phyloP scores from a whole-genome alignment of 2,329 filamentous ascomycete genomes.

The Thelonectria rubi region DNA sequence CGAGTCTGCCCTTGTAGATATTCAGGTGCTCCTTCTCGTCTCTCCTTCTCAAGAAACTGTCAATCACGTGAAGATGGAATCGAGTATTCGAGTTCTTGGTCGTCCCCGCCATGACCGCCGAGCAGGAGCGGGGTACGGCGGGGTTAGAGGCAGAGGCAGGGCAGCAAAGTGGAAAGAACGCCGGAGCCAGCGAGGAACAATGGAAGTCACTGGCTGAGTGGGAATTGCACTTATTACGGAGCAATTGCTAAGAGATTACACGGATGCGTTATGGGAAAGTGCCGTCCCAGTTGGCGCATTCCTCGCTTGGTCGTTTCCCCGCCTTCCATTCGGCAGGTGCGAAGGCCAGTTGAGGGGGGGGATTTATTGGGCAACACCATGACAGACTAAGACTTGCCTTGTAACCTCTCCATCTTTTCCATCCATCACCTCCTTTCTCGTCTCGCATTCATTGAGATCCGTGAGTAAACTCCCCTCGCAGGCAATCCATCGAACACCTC shows the following conservation, averaged over 20 bases:
- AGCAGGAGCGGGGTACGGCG: slow-evolving; percentile 9
- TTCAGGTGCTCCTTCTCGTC: too few species aligned
- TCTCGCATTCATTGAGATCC: background rate
- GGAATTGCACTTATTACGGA: slow-evolving; percentile 9
- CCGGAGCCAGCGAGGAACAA: slow-evolving; percentile 17
- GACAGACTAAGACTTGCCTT: slow-evolving; percentile 4
- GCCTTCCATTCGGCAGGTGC: slow-evolving; percentile 1
- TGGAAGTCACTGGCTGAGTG: background rate
- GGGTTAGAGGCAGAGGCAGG: slow-evolving; percentile 5
- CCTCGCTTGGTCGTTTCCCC: slow-evolving; percentile 5
- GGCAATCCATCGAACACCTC: slow-evolving; percentile 16
- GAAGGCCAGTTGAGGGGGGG: too few species aligned
- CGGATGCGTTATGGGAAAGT: background rate
- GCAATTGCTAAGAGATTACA: slow-evolving; percentile 22
- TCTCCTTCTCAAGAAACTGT: background rate
- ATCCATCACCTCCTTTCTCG: background rate
- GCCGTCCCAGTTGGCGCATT: background rate
- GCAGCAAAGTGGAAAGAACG: slow-evolving; percentile 16
- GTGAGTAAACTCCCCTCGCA: slow-evolving; percentile 1
- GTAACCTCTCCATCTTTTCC: too few species aligned
- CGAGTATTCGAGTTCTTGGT: background rate
- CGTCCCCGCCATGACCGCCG: slow-evolving; percentile 1
- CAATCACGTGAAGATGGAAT: background rate
- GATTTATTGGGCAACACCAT: background rate
- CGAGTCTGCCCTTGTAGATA: too few species aligned